Conservation (phyloP, 139 green algal species). For the Ulvella scutata region DNA sequence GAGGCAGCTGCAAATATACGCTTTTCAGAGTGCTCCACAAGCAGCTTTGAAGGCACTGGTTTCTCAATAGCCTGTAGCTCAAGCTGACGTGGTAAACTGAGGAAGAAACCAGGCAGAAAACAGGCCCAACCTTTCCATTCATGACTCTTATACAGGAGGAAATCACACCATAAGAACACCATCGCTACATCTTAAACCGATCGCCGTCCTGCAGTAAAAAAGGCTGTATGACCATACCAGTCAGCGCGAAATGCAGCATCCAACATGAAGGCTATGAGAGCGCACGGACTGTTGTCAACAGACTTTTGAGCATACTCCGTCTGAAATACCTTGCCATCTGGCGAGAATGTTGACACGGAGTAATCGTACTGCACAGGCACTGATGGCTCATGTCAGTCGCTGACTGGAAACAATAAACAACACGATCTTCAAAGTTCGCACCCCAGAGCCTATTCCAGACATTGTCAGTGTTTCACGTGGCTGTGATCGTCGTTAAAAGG, state of each 20-base stretch:
- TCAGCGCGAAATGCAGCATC: not conserved
- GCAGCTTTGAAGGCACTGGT: slow-evolving; percentile 87
- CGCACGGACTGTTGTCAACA: slow-evolving; percentile 90
- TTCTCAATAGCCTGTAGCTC: slow-evolving; percentile 76
- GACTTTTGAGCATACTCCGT: slow-evolving; percentile 97
- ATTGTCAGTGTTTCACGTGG: no score
- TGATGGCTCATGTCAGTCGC: not conserved
- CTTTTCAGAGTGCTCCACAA: slow-evolving; percentile 76
- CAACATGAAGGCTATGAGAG: not conserved
- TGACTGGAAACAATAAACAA: not conserved
- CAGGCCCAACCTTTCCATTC: not conserved
- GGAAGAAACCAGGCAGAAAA: not conserved
- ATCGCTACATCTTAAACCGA: slow-evolving; percentile 90
- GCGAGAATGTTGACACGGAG: slow-evolving; percentile 87
- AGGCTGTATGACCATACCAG: not conserved
- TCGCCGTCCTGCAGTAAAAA: slow-evolving; percentile 61
- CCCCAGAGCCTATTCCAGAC: not conserved
- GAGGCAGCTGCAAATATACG: slow-evolving; percentile 69
- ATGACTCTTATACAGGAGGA: not conserved
- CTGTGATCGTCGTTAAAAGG: no score
- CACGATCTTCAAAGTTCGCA: not conserved
- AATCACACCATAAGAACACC: slow-evolving; percentile 82
- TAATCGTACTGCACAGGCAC: slow-evolving; percentile 78
- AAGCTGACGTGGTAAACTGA: not conserved
- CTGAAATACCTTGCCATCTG: slow-evolving; percentile 95